Conservation (phyloP, 1,139 yeast species). For the Geotrichum australiense region DNA sequence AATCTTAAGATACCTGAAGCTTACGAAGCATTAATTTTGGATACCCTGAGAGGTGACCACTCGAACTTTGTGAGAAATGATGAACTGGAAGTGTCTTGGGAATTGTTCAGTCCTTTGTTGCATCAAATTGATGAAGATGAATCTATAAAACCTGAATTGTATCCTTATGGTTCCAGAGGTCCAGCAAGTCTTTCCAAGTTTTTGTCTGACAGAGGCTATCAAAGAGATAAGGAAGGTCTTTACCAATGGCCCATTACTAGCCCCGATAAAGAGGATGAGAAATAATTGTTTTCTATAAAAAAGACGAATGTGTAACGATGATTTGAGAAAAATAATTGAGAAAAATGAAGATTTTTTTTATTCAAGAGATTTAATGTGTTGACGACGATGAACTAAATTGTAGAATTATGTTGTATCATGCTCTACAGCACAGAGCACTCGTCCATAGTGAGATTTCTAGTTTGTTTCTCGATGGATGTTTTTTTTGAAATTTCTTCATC, state of each 20-base stretch:
- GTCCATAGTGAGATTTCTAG: no score
- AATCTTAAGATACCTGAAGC: conserved; percentile 83
- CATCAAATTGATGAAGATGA: conserved; percentile 59
- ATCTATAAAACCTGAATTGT: conserved; percentile 48
- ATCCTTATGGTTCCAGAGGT: conserved; percentile 90
- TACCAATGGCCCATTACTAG: conserved; percentile 31
- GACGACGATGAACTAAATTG: no score
- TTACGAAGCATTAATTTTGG: conserved; percentile 90
- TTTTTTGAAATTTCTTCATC: no score
- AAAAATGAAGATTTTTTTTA: no score
- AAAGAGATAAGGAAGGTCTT: conserved; percentile 39
- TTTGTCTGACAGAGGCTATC: conserved; percentile 63
- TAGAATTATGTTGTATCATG: no score
- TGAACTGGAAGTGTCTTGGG: conserved; percentile 92
- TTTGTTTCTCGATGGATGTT: no score
- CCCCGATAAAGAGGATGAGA: neutral
- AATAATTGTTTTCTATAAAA: no score
- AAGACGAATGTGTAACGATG: no score
- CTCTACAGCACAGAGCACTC: no score
- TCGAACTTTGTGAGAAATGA: conserved; percentile 97
- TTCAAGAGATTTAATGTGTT: no score
- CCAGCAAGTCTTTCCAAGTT: conserved; percentile 61
- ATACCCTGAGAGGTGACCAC: conserved; percentile 86
- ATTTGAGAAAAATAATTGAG: neutral
- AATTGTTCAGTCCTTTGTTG: conserved; percentile 83